Base-by-base conservation (phyloP, 495 filamentous ascomycete species). In the Tetracladium marchalianum region DNA sequence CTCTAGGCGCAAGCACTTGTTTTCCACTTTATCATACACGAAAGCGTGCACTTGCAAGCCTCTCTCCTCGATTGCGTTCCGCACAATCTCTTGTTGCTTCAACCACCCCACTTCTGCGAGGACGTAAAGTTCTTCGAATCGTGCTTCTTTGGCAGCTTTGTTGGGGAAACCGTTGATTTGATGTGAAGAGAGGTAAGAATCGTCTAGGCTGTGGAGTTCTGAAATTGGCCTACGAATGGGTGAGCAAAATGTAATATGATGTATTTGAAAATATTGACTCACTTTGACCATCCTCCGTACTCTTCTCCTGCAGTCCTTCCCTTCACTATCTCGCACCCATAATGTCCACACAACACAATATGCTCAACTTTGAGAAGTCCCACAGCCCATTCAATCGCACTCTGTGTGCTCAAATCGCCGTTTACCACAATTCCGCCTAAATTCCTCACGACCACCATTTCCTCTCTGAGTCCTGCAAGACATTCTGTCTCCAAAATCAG, bases 41-140 rank as follows among this genome's bases (percentile, higher is more conserved):
- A 74, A 52, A 8, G 69, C 76, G 56, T 79, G 72, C 6, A 81
- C 66, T 57, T 68, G 49, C 12, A 81, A 55, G 1, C 74, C 75
- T 31, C 72, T 65, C 57, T 70, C 66, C 49, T 64, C 56, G 16
- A 76, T 70, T 15, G 72, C 77, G 13, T 67, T 66, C 40, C 70
- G 50, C 19, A 76, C 67, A 27, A 62, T 67, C 35, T 55, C 53
- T 53, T 72, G 67, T 54, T 71, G 61, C 56, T 66, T 70, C 33
- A 79, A 44, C 22, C 66, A 62, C 49, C 67, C 63, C 36, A 77
- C 58, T 19, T 76, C 72, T 36, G 65, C 66, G 19, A 65, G 62
- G 10, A 79, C 74, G 50, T 79, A 77, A 47, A 73, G 49, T 59
- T 79, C 75, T 11, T 69, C 71, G 32, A 78, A 45, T 37, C 37